Conservation (phyloP, 176 grass and related monocot genomes). For the Triticum aestivum region IWGSC_CS_RefSeq_v2.1 NC_057796.1:483051837-483052336, state of each 20-base stretch:
- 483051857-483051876: too few relatives aligned
- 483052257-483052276: constrained; percentile 63
- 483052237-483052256: constrained; percentile 66
- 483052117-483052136: constrained; percentile 63
- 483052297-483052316: constrained; percentile 60
- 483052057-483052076: constrained; percentile 53
- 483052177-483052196: constrained; percentile 76
- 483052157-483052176: constrained; percentile 64
- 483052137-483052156: constrained; percentile 72
- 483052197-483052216: constrained; percentile 64
- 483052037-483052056: constrained; percentile 54
- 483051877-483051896: too few relatives aligned
- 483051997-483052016: too few relatives aligned
- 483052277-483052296: constrained; percentile 49
- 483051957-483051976: too few relatives aligned
- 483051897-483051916: too few relatives aligned
- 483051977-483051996: too few relatives aligned
- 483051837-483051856: too few relatives aligned
- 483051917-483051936: too few relatives aligned
- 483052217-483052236: constrained; percentile 59
- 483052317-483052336: constrained; percentile 71
- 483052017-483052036: constrained; percentile 18
- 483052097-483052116: constrained; percentile 49
- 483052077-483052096: constrained; percentile 53
- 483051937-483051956: neutral